Evolutionary conservation across 1,139 yeast species (phyloP).

Genomic region (Suhomyces ambrosiae): DNA sequence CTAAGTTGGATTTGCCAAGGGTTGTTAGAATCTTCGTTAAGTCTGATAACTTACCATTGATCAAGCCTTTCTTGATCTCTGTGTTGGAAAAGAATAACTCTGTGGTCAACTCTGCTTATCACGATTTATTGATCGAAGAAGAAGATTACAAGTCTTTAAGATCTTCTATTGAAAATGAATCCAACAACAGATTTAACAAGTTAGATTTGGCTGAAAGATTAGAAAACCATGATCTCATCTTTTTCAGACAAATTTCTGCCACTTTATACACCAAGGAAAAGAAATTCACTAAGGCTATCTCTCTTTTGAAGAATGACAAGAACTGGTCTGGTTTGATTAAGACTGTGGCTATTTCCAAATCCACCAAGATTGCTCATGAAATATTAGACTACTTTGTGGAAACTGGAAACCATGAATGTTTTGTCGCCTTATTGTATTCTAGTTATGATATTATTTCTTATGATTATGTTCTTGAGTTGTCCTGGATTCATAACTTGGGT

Average conservation of each 20-base stretch:
- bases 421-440: slow-evolving; percentile 84
- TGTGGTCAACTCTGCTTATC: slow-evolving; percentile 92
- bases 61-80: slow-evolving; percentile 90
- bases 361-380: slow-evolving; percentile 84
- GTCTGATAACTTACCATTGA: slow-evolving; percentile 93
- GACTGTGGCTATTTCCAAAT: slow-evolving; percentile 85
- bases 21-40: slow-evolving; percentile 93
- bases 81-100: slow-evolving; percentile 89
- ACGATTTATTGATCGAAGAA: slow-evolving; percentile 92
- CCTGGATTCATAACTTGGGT: slow-evolving; percentile 84
- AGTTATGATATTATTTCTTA: slow-evolving; percentile 79
- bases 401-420: slow-evolving; percentile 95
- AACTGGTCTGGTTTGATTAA: slow-evolving; percentile 93
- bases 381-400: slow-evolving; percentile 90
- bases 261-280: slow-evolving; percentile 90
- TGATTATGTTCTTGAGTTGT: slow-evolving; percentile 84
- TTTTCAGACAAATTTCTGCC: slow-evolving; percentile 96
- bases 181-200: slow-evolving; percentile 89
- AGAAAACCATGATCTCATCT: slow-evolving; percentile 86
- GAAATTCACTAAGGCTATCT: slow-evolving; percentile 88
- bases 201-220: slow-evolving; percentile 89
- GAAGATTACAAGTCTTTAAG: slow-evolving; percentile 90
- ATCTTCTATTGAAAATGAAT: slow-evolving; percentile 74
- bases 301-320: slow-evolving; percentile 87
- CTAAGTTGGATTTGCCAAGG: slow-evolving; percentile 92